Evolutionary conservation across 2,329 filamentous ascomycete species (phyloP), one percentile per base, ranked within the genome.

Genomic region (Herpotrichia juniperi): DNA sequence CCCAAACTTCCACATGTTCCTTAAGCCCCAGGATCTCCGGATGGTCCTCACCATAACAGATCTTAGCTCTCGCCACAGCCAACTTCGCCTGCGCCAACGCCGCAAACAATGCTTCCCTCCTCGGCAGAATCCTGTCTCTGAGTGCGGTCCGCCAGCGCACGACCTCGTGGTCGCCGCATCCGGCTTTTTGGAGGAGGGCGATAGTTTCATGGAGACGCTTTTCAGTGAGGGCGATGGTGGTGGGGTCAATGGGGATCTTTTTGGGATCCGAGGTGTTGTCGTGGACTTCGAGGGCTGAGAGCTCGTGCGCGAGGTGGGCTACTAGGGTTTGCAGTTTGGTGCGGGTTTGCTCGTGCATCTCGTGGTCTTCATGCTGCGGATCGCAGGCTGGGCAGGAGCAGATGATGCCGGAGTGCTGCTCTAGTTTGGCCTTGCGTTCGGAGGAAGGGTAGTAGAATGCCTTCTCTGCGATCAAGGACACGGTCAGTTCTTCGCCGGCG

Each of bases 251-350:
- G n/a, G n/a, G n/a, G n/a, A n/a, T n/a, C n/a, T n/a, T n/a, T n/a
- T n/a, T n/a, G n/a, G n/a, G 34, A 3, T 22, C 8, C 17, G 7
- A n/a, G 16, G 5, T 12, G 6, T 39, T 17, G 16, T 39, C 34
- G 19, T 39, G 5, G 34, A 39, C 14, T 14, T 39, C 34, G 34
- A 39, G n/a, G 14, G 9, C 9, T n/a, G 16, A 21, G 6, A 19
- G 34, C 16, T 5, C 16, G 19, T 26, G 6, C 5, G 10, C 5
- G 26, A 28, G n/a, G 42, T 47, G 21, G 30, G 30, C 2, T 69
- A 59, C 51, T 73, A 30, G 16, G 6, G 42, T 31, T 10, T 31
- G 42, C 11, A 31, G 10, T 16, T 32, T 19, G 4, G 42, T n/a
- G 16, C 42, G 42, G 26, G 9, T 5, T 4, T 17, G 8, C 32